Conservation (phyloP, 139 green algal genomes). For the Penium margaritaceum region DNA sequence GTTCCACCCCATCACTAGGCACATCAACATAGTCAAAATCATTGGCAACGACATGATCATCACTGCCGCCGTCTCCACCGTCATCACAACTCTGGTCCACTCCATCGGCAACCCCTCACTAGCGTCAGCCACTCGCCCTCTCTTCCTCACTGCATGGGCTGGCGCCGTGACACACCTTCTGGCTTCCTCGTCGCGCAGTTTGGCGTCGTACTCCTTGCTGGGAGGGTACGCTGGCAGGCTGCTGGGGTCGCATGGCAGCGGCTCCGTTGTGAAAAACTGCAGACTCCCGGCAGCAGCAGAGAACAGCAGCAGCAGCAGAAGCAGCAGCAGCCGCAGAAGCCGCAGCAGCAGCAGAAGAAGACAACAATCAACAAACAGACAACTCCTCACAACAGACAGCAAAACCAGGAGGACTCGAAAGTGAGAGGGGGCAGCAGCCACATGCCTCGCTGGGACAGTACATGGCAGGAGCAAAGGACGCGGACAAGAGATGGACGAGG, state of each 20-base stretch:
- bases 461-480: too few relatives aligned
- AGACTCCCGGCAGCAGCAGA: too few relatives aligned
- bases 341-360: constrained; percentile 3
- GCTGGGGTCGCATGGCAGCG: constrained; percentile 32
- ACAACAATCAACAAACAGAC: too few relatives aligned
- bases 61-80: background rate
- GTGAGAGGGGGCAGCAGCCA: too few relatives aligned
- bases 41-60: too few relatives aligned
- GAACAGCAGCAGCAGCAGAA: too few relatives aligned
- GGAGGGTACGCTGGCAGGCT: constrained; percentile 42
- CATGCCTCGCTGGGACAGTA: too few relatives aligned
- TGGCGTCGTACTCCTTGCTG: constrained; percentile 46
- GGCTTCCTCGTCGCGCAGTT: constrained; percentile 43
- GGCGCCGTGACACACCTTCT: constrained; percentile 31
- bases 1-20: too few relatives aligned
- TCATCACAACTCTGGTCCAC: background rate
- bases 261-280: constrained; percentile 44
- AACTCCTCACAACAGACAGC: too few relatives aligned
- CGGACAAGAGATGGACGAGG: too few relatives aligned
- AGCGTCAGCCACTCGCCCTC: background rate
- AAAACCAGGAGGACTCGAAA: too few relatives aligned
- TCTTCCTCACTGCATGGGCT: background rate
- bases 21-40: too few relatives aligned
- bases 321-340: background rate
- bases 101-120: background rate